Conservation (phyloP, 1,139 yeast genomes). For the Blastobotrys apis region DNA sequence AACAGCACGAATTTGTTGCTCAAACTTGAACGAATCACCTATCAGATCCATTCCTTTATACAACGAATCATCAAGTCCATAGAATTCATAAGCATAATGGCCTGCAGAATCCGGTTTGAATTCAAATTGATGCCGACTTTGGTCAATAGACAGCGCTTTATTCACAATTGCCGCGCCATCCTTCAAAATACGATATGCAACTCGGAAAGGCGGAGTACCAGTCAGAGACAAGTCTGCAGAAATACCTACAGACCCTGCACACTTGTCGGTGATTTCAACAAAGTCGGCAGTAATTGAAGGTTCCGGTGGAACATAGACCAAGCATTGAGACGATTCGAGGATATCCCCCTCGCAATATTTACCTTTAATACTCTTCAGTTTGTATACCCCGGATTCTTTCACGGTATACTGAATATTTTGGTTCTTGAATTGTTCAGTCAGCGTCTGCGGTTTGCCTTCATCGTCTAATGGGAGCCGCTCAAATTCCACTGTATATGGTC, state of each 20-base stretch:
- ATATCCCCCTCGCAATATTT: slow-evolving; percentile 63
- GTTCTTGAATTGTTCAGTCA: slow-evolving; percentile 16
- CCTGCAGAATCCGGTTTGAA: slow-evolving; percentile 84
- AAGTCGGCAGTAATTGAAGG: slow-evolving; percentile 43
- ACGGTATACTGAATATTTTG: slow-evolving; percentile 30
- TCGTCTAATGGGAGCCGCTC: slow-evolving; percentile 22
- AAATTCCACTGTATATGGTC: slow-evolving; percentile 32
- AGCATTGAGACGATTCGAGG: slow-evolving; percentile 43
- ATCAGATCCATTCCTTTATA: slow-evolving; percentile 32
- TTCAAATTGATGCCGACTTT: slow-evolving; percentile 49
- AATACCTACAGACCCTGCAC: slow-evolving; percentile 90
- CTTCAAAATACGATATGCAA: slow-evolving; percentile 53
- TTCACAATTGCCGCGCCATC: slow-evolving; percentile 27
- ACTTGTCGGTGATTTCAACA: slow-evolving; percentile 65
- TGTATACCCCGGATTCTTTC: slow-evolving; percentile 60
- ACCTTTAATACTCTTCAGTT: slow-evolving; percentile 50
- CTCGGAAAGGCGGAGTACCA: slow-evolving; percentile 79
- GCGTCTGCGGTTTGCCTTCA: slow-evolving; percentile 9
- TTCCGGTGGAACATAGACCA: slow-evolving; percentile 45
- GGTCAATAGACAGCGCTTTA: slow-evolving; percentile 27
- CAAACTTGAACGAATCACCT: slow-evolving; percentile 28
- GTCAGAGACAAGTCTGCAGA: slow-evolving; percentile 59
- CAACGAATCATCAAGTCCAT: slow-evolving; percentile 37
- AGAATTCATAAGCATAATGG: slow-evolving; percentile 66
- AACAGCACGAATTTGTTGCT: slow-evolving; percentile 36